Evolutionary conservation across 495 filamentous ascomycete genomes (phyloP), one percentile per base, ranked within the genome.

Genomic region (Chaetomium fimeti): DNA sequence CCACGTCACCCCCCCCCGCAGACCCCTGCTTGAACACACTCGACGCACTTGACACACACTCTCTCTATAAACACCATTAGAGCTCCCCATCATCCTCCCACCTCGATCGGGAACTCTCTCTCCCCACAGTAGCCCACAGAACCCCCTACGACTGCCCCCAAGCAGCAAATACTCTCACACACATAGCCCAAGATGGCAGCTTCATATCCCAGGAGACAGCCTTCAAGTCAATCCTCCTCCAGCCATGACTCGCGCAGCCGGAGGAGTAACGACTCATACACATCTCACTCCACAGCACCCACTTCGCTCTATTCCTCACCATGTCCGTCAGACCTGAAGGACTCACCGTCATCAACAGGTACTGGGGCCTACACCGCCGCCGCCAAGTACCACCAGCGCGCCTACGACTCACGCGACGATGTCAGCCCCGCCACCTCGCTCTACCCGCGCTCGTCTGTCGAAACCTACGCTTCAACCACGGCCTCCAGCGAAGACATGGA

Each of bases 381-480:
- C 40, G 55, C 22, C 42, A 36, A 36, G 32, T 36, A 36, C 32
- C 36, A 20, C 47, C 64, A 72, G 13, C 53, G 65, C 18, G 60
- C 29, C 42, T 78, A 77, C 59, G 63, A 69, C 64, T 76, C 79
- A 62, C 71, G 77, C 18, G 75, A 81, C 63, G 78, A 83, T 54
- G 69, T 77, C 64, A 83, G 77, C 48, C 81, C 77, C n/a, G 66
- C 68, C 43, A 79, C 76, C 18, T 83, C 74, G 51, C 71, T 78
- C 66, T 82, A 82, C 47, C 82, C 87, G 28, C 83, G 83, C 43
- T 83, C 85, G 47, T 93, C 91, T 1, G 82, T 84, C 59, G 89
- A 92, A 62, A 95, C 91, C 2, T 93, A 92, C 71, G 87, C 87
- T 66, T 96, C 92, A 12, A 90, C 88, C 0, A 81, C 82, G 32